Percentiles rank a stretch among this genome's conserved stretches.
phyloP scores from a whole-genome alignment of 495 filamentous ascomycete genomes.

The Aspergillus sclerotioniger region DNA sequence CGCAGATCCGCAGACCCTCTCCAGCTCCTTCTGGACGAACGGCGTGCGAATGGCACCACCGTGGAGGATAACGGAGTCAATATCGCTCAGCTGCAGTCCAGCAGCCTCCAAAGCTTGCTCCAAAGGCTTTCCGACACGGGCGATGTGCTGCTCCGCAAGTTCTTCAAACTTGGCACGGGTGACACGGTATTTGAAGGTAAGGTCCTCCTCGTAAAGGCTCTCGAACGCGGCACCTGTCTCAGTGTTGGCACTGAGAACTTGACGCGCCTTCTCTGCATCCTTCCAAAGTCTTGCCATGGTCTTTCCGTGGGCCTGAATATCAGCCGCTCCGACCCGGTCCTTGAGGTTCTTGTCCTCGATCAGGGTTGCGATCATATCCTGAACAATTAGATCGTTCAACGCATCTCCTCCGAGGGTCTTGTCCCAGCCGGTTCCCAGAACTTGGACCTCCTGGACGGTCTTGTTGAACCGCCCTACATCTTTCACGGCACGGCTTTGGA shows the following conservation, averaged over 20 bases:
- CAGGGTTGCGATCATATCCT: slow-evolving; percentile 83
- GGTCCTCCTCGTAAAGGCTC: slow-evolving; percentile 75
- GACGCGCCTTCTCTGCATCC: slow-evolving; percentile 82
- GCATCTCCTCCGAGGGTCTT: slow-evolving; percentile 84
- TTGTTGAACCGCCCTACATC: slow-evolving; percentile 94
- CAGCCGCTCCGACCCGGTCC: slow-evolving; percentile 55
- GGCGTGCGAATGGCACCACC: slow-evolving; percentile 90
- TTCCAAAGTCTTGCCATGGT: slow-evolving; percentile 86
- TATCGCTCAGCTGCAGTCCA: slow-evolving; percentile 66
- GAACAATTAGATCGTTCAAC: slow-evolving; percentile 80
- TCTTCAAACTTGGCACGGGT: slow-evolving; percentile 79
- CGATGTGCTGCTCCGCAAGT: slow-evolving; percentile 65
- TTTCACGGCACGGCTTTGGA: slow-evolving; percentile 87
- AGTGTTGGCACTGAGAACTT: slow-evolving; percentile 89
- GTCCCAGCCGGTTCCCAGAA: slow-evolving; percentile 86
- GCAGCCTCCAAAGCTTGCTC: slow-evolving; percentile 72
- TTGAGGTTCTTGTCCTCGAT: slow-evolving; percentile 68
- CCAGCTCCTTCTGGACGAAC: slow-evolving; percentile 88
- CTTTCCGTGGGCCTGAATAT: slow-evolving; percentile 74
- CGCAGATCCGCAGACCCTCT: slow-evolving; percentile 65
- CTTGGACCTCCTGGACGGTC: slow-evolving; percentile 88
- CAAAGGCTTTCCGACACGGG: slow-evolving; percentile 66
- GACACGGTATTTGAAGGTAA: slow-evolving; percentile 92
- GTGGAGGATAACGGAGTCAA: slow-evolving; percentile 90
- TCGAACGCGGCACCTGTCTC: slow-evolving; percentile 81